Percentiles rank a stretch among this genome's conserved stretches.
Evolutionary conservation across 2,329 filamentous ascomycete species (phyloP).

Genomic region (Hypoxylon sp.): DNA sequence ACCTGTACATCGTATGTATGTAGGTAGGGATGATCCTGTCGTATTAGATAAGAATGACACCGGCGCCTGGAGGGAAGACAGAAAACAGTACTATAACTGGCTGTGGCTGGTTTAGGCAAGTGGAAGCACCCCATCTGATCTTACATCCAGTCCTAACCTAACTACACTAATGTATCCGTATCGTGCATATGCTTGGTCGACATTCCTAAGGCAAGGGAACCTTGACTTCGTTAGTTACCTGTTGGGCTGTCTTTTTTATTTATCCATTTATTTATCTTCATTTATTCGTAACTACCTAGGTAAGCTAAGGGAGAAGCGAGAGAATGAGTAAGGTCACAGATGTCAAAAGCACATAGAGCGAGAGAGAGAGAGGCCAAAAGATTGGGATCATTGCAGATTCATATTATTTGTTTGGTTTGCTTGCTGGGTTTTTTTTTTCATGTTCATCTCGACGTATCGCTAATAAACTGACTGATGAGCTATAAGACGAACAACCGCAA

Average conservation of each 20-base stretch:
- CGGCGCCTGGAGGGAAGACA: conserved; percentile 7
- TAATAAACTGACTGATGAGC: conserved; percentile 44
- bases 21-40: conserved; percentile 1
- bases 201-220: conserved; percentile 22
- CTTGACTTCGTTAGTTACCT: neutral
- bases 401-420: conserved; percentile 30
- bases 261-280: conserved; percentile 18
- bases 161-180: conserved; percentile 41
- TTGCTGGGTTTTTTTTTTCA: conserved; percentile 35
- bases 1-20: neutral
- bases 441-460: conserved; percentile 43
- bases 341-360: conserved; percentile 11
- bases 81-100: neutral
- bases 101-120: conserved; percentile 40
- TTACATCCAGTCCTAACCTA: conserved; percentile 32
- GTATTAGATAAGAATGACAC: conserved; percentile 34
- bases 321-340: conserved; percentile 8
- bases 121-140: conserved; percentile 46
- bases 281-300: conserved; percentile 14
- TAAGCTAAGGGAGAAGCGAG: conserved; percentile 8
- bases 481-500: conserved; percentile 42
- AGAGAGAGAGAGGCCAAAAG: neutral
- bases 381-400: conserved; percentile 32
- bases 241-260: conserved; percentile 8
- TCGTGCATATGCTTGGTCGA: conserved; percentile 43